Evolutionary conservation across 345 rosid species (phyloP).

Genomic region (Rhodomyrtus tomentosa): DNA sequence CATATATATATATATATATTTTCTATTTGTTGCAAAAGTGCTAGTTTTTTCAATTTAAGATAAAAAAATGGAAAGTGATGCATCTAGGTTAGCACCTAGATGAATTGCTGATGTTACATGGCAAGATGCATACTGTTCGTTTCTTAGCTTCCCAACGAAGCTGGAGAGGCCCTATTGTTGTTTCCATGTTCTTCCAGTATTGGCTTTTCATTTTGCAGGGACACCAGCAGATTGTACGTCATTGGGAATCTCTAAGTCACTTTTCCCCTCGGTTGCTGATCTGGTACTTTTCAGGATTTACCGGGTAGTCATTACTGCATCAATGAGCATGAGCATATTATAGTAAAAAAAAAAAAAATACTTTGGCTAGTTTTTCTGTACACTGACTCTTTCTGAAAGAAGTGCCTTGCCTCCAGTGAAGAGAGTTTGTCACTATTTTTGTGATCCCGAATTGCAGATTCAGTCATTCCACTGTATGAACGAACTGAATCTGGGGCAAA

Average conservation of each 20-base stretch:
- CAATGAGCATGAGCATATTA: neutral
- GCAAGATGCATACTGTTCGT: no score
- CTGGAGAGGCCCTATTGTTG: neutral
- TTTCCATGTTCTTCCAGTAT: neutral
- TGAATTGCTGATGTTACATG: neutral
- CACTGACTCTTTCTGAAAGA: neutral
- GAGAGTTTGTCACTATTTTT: neutral
- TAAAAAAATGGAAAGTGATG: neutral
- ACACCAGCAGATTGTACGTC: slow-evolving; percentile 91
- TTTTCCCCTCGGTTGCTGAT: slow-evolving; percentile 67
- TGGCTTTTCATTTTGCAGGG: slow-evolving; percentile 25
- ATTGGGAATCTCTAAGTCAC: slow-evolving; percentile 55
- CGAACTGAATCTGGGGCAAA: neutral
- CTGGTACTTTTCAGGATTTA: slow-evolving; percentile 30
- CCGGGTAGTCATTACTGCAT: neutral
- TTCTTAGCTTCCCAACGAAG: neutral
- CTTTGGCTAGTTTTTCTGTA: neutral
- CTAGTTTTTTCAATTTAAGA: neutral
- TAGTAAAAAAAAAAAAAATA: neutral
- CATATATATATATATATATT: neutral
- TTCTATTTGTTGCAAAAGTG: neutral
- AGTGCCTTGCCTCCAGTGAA: neutral
- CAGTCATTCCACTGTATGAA: neutral
- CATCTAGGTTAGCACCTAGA: neutral
- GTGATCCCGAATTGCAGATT: neutral